Percentiles rank a stretch among this genome's conserved stretches.
These are phyloP conservation scores for Neonectria ditissima DNA, from an alignment of 2,329 filamentous ascomycete species.

Conservation along the genomic window DNA sequence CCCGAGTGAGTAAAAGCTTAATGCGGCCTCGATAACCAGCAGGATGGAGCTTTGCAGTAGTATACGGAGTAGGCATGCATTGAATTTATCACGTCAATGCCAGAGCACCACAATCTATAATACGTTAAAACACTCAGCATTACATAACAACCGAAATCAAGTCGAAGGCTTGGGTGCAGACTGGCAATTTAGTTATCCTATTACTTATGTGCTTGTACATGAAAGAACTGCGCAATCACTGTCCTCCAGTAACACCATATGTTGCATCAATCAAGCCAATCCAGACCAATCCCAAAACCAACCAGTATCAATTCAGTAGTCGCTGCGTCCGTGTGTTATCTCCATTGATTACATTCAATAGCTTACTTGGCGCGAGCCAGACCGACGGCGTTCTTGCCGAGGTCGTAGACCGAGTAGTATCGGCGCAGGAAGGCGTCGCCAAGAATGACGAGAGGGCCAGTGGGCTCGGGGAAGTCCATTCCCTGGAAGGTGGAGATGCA, in stretches of 20 bases:
- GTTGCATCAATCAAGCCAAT: conserved; percentile 29
- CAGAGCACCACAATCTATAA: neutral
- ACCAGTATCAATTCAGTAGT: conserved; percentile 32
- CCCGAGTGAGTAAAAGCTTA: neutral
- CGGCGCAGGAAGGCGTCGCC: conserved; percentile 87
- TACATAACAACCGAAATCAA: neutral
- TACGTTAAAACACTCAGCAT: neutral
- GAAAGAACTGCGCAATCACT: conserved; percentile 27
- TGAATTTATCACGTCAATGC: neutral
- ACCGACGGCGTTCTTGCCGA: conserved; percentile 88
- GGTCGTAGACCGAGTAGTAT: conserved; percentile 97
- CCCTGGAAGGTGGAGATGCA: conserved; percentile 99
- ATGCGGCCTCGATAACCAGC: neutral
- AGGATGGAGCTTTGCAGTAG: neutral
- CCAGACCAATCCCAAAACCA: conserved; percentile 32
- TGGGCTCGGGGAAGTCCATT: conserved; percentile 90
- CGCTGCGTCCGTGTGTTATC: conserved; percentile 32
- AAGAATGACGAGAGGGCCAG: conserved; percentile 92
- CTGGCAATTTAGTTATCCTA: conserved; percentile 32
- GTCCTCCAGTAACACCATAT: conserved; percentile 18
- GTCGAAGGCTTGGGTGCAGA: neutral
- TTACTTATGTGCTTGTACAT: conserved; percentile 38
- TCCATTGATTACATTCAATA: conserved; percentile 29
- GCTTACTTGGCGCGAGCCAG: conserved; percentile 82
- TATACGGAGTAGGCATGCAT: neutral